Conservation (phyloP, 2,329 filamentous ascomycete species). For the Apiospora malaysiana region DNA sequence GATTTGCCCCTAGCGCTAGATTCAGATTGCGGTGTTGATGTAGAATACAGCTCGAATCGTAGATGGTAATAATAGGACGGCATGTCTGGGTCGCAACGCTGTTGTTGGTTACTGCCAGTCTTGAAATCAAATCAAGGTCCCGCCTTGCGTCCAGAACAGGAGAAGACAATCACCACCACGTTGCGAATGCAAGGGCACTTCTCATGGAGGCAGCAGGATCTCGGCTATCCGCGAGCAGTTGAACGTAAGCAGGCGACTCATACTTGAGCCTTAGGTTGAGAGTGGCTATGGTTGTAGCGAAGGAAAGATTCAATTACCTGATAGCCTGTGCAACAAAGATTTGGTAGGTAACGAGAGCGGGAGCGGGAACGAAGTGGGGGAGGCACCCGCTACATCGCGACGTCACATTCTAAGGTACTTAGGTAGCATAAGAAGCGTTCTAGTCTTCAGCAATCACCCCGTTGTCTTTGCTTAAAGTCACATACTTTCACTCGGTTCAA, state of each 20-base stretch:
- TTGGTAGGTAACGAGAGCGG: conserved; percentile 13
- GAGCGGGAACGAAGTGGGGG: not conserved
- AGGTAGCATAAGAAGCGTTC: too few relatives aligned
- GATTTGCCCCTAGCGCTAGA: conserved; percentile 23
- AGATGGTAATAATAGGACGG: conserved; percentile 69
- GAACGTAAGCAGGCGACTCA: conserved; percentile 24
- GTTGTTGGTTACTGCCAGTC: conserved; percentile 5
- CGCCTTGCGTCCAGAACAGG: not conserved
- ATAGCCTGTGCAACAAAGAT: not conserved
- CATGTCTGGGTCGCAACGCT: conserved; percentile 49
- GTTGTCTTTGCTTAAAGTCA: too few relatives aligned
- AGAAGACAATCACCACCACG: not conserved
- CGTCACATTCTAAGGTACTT: not conserved
- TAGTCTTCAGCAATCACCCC: too few relatives aligned
- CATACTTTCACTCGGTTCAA: too few relatives aligned
- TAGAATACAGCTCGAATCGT: conserved; percentile 69
- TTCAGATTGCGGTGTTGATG: conserved; percentile 42
- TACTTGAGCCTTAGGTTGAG: conserved; percentile 23
- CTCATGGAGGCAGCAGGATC: conserved; percentile 32
- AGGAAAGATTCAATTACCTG: not conserved
- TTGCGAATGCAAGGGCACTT: conserved; percentile 9
- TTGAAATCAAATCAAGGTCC: not conserved
- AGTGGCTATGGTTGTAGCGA: not conserved
- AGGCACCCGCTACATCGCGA: not conserved
- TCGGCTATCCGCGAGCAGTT: conserved; percentile 26